Conservation (phyloP, 1,284 basidiomycete species). For the Sporisorium graminicola region DNA sequence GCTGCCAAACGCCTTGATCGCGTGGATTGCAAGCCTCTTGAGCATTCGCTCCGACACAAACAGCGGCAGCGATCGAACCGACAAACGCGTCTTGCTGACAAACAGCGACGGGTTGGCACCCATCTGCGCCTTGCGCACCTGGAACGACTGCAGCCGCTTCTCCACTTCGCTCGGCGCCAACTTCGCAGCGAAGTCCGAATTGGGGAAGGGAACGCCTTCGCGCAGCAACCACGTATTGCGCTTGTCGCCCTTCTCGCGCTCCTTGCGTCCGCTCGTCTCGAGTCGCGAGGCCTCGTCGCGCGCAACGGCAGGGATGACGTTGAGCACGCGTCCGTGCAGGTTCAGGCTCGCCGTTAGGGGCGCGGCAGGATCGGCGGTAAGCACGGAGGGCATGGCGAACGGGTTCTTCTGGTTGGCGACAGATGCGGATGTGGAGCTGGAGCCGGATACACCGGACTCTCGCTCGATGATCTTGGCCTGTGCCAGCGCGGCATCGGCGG, state of each 20-base stretch:
- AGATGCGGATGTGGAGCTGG: conserved; percentile 10
- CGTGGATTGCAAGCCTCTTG: conserved; percentile 86
- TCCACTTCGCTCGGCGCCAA: conserved; percentile 60
- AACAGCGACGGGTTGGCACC: conserved; percentile 90
- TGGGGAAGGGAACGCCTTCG: conserved; percentile 75
- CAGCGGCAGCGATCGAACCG: conserved; percentile 89
- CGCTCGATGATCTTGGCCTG: conserved; percentile 74
- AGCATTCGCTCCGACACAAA: conserved; percentile 90
- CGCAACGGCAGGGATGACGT: conserved; percentile 90
- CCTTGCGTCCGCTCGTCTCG: conserved; percentile 83
- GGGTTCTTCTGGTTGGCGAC: conserved; percentile 57
- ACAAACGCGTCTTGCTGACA: conserved; percentile 92
- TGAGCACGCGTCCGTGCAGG: conserved; percentile 90
- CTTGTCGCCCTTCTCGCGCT: conserved; percentile 90
- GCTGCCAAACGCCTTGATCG: conserved; percentile 81
- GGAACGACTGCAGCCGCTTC: conserved; percentile 60
- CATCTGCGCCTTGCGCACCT: conserved; percentile 69
- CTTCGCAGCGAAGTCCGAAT: conserved; percentile 45
- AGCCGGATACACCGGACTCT: conserved; percentile 47
- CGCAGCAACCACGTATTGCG: conserved; percentile 94
- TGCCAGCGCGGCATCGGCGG: conserved; percentile 86
- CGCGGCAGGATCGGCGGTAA: conserved; percentile 92
- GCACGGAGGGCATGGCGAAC: conserved; percentile 64
- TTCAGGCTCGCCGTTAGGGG: conserved; percentile 85
- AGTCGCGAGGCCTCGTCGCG: conserved; percentile 86